phyloP scores from a whole-genome alignment of 2,329 filamentous ascomycete species.

The Clarireedia sp. region DNA sequence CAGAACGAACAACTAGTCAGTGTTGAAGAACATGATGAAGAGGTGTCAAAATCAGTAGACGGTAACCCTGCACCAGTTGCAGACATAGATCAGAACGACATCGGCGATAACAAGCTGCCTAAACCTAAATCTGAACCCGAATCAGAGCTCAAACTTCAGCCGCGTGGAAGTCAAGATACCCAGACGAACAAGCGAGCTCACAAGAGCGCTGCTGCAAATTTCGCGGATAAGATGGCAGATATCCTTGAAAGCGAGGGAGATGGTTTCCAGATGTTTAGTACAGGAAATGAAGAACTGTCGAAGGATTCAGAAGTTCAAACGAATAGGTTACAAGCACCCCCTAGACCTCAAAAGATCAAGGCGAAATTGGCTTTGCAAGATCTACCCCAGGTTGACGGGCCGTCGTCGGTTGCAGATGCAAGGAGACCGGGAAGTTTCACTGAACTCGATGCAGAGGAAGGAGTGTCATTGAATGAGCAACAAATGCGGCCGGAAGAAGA shows the following conservation, averaged over 20 bases:
- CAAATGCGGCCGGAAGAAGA: too few relatives aligned
- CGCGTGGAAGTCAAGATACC: background rate
- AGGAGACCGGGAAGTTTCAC: too few relatives aligned
- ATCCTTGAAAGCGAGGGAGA: background rate
- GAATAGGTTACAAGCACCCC: too few relatives aligned
- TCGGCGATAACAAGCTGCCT: background rate
- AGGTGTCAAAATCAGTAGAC: background rate
- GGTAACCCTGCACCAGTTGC: background rate
- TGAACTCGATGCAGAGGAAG: too few relatives aligned
- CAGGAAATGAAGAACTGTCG: too few relatives aligned
- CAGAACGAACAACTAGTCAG: background rate
- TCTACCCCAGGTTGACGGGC: too few relatives aligned
- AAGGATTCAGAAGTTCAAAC: too few relatives aligned
- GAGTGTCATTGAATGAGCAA: too few relatives aligned
- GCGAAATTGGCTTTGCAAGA: too few relatives aligned
- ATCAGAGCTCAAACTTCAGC: background rate
- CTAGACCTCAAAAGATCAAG: too few relatives aligned
- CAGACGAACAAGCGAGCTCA: background rate
- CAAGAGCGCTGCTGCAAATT: background rate
- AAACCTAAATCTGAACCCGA: background rate
- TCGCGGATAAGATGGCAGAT: background rate
- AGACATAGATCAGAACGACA: background rate
- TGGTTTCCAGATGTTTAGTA: too few relatives aligned
- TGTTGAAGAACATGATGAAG: conserved; percentile 2
- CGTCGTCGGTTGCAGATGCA: too few relatives aligned